These are phyloP conservation scores for Hanseniaspora thailandica DNA, from an alignment of 805 yeast species.

Conservation along the genomic window DNA sequence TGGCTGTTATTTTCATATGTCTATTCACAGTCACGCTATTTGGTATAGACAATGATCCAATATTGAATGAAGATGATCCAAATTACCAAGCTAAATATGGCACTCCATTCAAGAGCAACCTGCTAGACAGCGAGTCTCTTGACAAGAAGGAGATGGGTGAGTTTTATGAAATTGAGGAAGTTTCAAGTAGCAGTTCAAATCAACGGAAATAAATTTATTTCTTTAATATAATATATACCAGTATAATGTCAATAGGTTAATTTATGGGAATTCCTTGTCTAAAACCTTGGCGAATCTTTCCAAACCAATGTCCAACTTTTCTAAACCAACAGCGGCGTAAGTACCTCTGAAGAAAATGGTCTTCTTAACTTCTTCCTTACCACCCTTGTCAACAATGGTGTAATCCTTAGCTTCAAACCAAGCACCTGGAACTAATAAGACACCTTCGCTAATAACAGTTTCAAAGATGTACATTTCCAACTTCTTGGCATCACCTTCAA, in stretches of 20 bases:
- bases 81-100: not conserved
- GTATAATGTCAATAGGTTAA: not conserved
- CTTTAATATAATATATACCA: not conserved
- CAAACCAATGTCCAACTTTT: constrained; percentile 47
- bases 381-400: constrained; percentile 25
- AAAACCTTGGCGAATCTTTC: constrained; percentile 58
- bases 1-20: constrained; percentile 50
- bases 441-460: constrained; percentile 45
- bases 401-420: constrained; percentile 44
- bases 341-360: constrained; percentile 73
- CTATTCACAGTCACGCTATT: constrained; percentile 39
- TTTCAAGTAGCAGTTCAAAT: not conserved
- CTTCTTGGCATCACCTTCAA: constrained; percentile 44
- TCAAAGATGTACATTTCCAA: constrained; percentile 58
- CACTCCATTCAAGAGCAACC: not conserved
- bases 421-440: constrained; percentile 69
- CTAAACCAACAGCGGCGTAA: constrained; percentile 72
- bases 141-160: not conserved
- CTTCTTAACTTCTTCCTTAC: constrained; percentile 34
- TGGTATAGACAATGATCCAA: constrained; percentile 45
- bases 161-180: not conserved
- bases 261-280: constrained; percentile 37
- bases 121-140: not conserved
- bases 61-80: constrained; percentile 6
- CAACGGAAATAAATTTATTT: not conserved